Evolutionary conservation across 177 flowering plant species (phyloP).

Genomic region (Tripterygium wilfordii): DNA sequence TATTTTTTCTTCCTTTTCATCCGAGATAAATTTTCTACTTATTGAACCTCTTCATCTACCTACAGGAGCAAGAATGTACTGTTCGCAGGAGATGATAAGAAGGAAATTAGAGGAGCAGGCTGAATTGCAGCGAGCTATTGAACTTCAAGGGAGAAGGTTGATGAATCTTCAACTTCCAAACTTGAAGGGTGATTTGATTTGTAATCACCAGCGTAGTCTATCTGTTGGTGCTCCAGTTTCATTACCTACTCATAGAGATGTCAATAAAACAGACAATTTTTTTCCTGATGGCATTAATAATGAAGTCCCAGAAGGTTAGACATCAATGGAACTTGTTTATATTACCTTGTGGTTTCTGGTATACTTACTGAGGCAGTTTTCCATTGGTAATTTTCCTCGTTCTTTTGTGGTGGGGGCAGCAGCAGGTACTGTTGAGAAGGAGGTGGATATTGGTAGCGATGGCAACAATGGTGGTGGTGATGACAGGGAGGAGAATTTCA

Average conservation of each 20-base stretch:
- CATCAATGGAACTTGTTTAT: no score
- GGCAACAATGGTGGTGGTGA: constrained; percentile 9
- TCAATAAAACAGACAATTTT: constrained; percentile 11
- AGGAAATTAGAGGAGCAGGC: constrained; percentile 70
- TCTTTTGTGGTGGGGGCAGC: no score
- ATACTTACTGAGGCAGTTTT: no score
- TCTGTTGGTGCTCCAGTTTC: constrained; percentile 31
- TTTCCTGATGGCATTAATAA: constrained; percentile 27
- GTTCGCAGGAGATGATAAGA: constrained; percentile 54
- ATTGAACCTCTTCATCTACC: not conserved
- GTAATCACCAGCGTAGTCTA: constrained; percentile 32
- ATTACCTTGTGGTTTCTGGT: no score
- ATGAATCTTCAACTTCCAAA: constrained; percentile 72
- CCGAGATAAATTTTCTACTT: not conserved
- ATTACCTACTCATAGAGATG: constrained; percentile 16
- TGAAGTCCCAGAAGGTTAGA: constrained; percentile 39
- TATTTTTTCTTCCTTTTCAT: constrained; percentile 1
- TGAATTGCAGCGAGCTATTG: constrained; percentile 79
- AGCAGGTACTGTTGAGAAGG: constrained; percentile 22
- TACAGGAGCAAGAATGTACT: constrained; percentile 57
- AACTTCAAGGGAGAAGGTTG: constrained; percentile 65
- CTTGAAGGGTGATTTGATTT: constrained; percentile 33
- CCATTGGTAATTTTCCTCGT: no score
- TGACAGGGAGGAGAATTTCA: constrained; percentile 13
- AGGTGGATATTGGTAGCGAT: constrained; percentile 11